A percentile compares a stretch with the other conserved stretches of the same genome.
These are phyloP conservation scores for Cladosporium sp. DNA, from an alignment of 2,329 filamentous ascomycete species.

Conservation along the genomic window DNA sequence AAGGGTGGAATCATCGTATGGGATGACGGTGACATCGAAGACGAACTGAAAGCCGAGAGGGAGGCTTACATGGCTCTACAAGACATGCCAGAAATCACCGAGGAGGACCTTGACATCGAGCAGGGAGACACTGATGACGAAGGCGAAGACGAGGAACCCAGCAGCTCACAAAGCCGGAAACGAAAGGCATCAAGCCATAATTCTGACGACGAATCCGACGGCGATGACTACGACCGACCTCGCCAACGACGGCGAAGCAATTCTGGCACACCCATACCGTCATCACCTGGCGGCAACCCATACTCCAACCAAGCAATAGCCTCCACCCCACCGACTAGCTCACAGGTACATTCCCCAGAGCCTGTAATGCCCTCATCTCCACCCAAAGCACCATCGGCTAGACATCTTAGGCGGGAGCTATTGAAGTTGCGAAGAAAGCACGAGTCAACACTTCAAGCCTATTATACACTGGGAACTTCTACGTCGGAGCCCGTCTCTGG, in stretches of 20 bases:
- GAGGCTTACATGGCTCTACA: slow-evolving; percentile 80
- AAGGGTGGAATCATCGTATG: slow-evolving; percentile 88
- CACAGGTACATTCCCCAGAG: slow-evolving; percentile 37
- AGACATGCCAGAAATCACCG: slow-evolving; percentile 86
- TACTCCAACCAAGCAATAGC: slow-evolving; percentile 24
- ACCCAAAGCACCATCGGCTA: slow-evolving; percentile 62
- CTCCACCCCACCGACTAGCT: slow-evolving; percentile 36
- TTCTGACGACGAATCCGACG: slow-evolving; percentile 57
- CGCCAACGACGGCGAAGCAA: slow-evolving; percentile 81
- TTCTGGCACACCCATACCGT: slow-evolving; percentile 66
- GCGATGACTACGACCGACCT: slow-evolving; percentile 69
- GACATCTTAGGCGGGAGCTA: slow-evolving; percentile 66
- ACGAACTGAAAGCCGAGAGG: slow-evolving; percentile 67
- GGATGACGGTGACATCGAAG: slow-evolving; percentile 92
- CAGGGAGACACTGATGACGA: slow-evolving; percentile 55
- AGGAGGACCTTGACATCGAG: slow-evolving; percentile 61
- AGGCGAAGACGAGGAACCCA: slow-evolving; percentile 40
- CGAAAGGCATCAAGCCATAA: slow-evolving; percentile 69
- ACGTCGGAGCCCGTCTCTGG: slow-evolving; percentile 95
- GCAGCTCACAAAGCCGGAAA: slow-evolving; percentile 55
- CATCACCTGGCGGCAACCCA: slow-evolving; percentile 49
- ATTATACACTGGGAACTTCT: slow-evolving; percentile 82
- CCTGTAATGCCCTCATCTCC: slow-evolving; percentile 46
- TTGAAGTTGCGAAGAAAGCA: slow-evolving; percentile 72
- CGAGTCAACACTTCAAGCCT: slow-evolving; percentile 68